These are phyloP conservation scores for Holtermanniella nyarrowii DNA, from an alignment of 768 basidiomycete genomes.

Conservation along the genomic window DNA sequence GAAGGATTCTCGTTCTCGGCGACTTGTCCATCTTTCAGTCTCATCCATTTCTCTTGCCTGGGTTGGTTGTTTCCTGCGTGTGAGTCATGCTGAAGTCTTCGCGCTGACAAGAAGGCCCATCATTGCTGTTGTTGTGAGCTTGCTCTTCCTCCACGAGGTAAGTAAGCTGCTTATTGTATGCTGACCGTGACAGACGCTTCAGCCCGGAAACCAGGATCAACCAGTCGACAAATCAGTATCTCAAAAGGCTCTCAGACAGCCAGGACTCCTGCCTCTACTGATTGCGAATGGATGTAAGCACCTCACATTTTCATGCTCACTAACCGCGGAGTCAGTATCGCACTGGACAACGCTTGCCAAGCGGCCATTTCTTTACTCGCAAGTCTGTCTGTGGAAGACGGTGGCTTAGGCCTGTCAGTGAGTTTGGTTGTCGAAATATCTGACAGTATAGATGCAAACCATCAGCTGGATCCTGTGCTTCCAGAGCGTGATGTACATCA, in stretches of 20 bases:
- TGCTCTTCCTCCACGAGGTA: too few relatives aligned
- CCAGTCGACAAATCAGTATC: background rate
- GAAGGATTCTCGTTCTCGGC: too few relatives aligned
- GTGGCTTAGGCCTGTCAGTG: background rate
- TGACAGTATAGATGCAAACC: background rate
- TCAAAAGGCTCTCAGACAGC: background rate
- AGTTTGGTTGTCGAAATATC: background rate
- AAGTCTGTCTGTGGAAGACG: background rate
- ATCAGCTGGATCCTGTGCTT: background rate
- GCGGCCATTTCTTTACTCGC: background rate
- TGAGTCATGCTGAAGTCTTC: too few relatives aligned
- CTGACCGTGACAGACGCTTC: too few relatives aligned
- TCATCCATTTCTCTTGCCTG: too few relatives aligned
- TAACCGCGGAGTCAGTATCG: background rate
- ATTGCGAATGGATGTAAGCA: background rate
- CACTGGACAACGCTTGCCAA: background rate
- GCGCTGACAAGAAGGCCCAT: too few relatives aligned
- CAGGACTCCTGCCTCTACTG: background rate
- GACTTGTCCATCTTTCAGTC: too few relatives aligned
- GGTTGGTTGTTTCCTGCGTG: too few relatives aligned
- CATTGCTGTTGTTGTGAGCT: too few relatives aligned
- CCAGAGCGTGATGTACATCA: background rate
- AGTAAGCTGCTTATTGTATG: too few relatives aligned
- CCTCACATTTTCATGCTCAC: background rate
- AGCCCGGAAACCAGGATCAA: too few relatives aligned